Base-by-base conservation (phyloP, 345 rosid species). In the Euphorbia tirucalli region DNA sequence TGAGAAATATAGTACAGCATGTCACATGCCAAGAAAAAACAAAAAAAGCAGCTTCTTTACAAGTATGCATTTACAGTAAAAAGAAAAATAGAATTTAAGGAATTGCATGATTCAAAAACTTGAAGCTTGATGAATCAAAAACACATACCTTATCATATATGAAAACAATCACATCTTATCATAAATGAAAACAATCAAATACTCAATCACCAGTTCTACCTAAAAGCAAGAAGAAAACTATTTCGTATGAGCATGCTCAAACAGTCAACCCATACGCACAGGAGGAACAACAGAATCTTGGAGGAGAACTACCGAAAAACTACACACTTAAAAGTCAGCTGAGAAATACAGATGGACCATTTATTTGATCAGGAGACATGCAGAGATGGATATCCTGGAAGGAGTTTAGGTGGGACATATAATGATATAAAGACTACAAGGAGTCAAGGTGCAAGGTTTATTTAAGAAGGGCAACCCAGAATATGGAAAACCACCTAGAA, bases 1-100 rank as follows among this genome's bases (percentile, higher is more conserved):
- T 89, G 81, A 27, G 66, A 70, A 39, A 75, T 35, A 74, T 4
- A 44, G 71, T 3, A 30, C 0, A 27, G 39, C 46, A 32, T 13
- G 14, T 75, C 9, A 32, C 0, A 16, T 44, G 63, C 35, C 61
- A 57, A 37, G 27, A n/a, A n/a, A n/a, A n/a, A n/a, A n/a, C n/a
- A n/a, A n/a, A 58, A 27, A 18, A 32, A 58, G 7, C 49, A 25
- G 8, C 28, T 49, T 27, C 5, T 3, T 56, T n/a, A 10, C 65
- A 65, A 41, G 32, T 9, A 48, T 15, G 27, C 14, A 60, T n/a
- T 67, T 31, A 11, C 16, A 15, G 35, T 25, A 11, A 2, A 41
- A 52, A 28, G 2, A 19, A 66, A 16, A 21, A 1, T 39, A 22
- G 48, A 68, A 66, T 25, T 6, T 68, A 13, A 9, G 22, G 55